These are phyloP conservation scores for Trametes versicolor DNA, from an alignment of 1,284 basidiomycete genomes.

Conservation along the genomic window DNA sequence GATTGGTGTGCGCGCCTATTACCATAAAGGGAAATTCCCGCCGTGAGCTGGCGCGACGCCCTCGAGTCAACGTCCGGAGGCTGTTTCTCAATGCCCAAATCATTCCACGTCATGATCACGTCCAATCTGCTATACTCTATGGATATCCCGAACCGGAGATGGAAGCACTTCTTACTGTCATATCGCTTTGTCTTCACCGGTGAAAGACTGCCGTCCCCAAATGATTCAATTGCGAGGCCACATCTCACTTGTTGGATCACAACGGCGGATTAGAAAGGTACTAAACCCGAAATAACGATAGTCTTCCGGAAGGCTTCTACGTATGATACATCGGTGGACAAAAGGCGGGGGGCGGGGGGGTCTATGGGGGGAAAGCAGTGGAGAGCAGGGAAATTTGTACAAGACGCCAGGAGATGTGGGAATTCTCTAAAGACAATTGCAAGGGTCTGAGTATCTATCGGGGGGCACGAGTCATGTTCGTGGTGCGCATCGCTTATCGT, in stretches of 20 bases:
- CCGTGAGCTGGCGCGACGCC: not conserved
- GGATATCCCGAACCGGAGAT: too few relatives aligned
- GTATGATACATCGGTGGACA: conserved; percentile 7
- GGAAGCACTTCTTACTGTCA: too few relatives aligned
- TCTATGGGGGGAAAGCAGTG: not conserved
- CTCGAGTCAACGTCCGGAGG: not conserved
- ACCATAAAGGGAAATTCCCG: conserved; percentile 7
- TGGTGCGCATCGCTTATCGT: conserved; percentile 1
- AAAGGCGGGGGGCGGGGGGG: not conserved
- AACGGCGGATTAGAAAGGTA: too few relatives aligned
- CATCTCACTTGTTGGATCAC: too few relatives aligned
- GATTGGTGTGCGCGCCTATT: not conserved
- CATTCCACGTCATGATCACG: too few relatives aligned
- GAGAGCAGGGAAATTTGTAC: conserved; percentile 7
- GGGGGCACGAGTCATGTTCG: conserved; percentile 3
- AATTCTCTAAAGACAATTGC: conserved; percentile 14
- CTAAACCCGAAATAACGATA: not conserved
- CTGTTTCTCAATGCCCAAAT: too few relatives aligned
- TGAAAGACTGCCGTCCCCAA: too few relatives aligned
- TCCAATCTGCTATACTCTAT: too few relatives aligned
- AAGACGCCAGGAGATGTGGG: conserved; percentile 3
- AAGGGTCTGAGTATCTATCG: not conserved
- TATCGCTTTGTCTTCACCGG: too few relatives aligned
- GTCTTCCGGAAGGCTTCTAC: not conserved
- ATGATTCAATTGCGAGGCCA: too few relatives aligned